A percentile compares a stretch with the other conserved stretches of the same genome.
Conservation (phyloP, 139 green algal genomes). For the Micractinium conductrix region DNA sequence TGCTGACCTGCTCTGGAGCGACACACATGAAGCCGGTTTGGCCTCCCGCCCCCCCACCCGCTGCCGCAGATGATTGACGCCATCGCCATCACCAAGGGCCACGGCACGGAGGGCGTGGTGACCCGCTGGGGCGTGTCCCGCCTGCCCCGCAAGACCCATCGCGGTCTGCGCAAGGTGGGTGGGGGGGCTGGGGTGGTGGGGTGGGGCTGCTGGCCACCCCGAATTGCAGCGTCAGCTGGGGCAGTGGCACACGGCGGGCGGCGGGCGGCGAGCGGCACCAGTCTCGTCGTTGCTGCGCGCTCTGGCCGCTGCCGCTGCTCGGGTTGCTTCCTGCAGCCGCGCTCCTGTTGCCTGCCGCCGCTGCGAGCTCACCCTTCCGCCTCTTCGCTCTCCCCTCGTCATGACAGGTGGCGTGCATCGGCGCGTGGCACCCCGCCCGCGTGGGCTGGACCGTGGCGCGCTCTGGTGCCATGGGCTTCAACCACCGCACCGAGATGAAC, state of each 20-base stretch:
- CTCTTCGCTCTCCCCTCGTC: too few relatives aligned
- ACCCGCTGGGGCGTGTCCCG: slow-evolving; percentile 98
- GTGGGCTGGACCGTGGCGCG: slow-evolving; percentile 97
- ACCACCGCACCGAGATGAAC: slow-evolving; percentile 99
- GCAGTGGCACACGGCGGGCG: too few relatives aligned
- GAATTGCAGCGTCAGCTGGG: too few relatives aligned
- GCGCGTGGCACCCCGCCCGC: slow-evolving; percentile 97
- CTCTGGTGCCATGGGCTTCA: slow-evolving; percentile 95
- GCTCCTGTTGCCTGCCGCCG: background rate
- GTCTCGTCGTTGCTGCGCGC: too few relatives aligned
- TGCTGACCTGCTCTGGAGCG: too few relatives aligned
- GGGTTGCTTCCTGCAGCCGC: too few relatives aligned
- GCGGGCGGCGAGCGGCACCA: too few relatives aligned
- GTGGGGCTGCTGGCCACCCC: too few relatives aligned
- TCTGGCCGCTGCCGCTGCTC: too few relatives aligned
- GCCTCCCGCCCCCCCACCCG: background rate
- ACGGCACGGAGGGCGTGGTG: slow-evolving; percentile 97
- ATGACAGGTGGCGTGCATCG: slow-evolving; percentile 91
- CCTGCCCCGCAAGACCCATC: slow-evolving; percentile 99
- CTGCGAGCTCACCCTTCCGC: background rate
- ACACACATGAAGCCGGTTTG: too few relatives aligned
- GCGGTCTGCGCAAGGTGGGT: slow-evolving; percentile 96
- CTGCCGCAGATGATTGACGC: slow-evolving; percentile 93
- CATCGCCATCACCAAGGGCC: slow-evolving; percentile 97
- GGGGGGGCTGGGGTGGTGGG: too few relatives aligned